Evolutionary conservation across 139 green algal species (phyloP).

Genomic region (Coccomyxa sp.): DNA sequence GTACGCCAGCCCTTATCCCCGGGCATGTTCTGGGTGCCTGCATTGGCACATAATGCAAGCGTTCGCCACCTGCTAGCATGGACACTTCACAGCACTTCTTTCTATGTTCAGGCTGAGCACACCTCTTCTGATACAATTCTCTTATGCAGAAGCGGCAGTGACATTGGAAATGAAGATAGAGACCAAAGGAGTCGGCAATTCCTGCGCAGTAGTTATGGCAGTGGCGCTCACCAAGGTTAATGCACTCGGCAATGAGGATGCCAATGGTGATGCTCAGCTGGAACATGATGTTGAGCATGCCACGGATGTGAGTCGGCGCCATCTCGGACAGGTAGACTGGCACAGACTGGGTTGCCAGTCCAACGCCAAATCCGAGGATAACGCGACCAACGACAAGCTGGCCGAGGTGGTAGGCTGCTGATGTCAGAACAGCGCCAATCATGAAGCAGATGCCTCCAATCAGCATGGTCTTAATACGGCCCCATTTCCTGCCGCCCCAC

Average conservation of each 20-base stretch:
- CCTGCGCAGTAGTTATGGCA: background rate
- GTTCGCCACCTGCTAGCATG: too few species aligned
- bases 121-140: too few species aligned
- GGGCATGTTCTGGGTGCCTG: background rate
- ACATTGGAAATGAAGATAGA: background rate
- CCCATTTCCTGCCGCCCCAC: background rate
- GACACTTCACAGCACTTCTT: too few species aligned
- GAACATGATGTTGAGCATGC: conserved; percentile 55
- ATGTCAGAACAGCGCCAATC: conserved; percentile 9
- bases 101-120: too few species aligned
- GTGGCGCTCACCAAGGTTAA: background rate
- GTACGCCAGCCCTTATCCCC: conserved; percentile 17
- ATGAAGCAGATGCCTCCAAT: conserved; percentile 9
- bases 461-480: conserved; percentile 18
- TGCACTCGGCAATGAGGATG: conserved; percentile 27
- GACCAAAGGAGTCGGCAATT: background rate
- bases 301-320: conserved; percentile 35
- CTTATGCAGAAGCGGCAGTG: too few species aligned
- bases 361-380: conserved; percentile 58
- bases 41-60: background rate
- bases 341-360: conserved; percentile 23
- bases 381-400: conserved; percentile 63
- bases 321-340: conserved; percentile 51
- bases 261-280: conserved; percentile 49
- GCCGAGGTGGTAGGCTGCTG: conserved; percentile 19